Evolutionary conservation across 1,284 basidiomycete genomes (phyloP).

Genomic region (Ceratobasidium sp.): DNA sequence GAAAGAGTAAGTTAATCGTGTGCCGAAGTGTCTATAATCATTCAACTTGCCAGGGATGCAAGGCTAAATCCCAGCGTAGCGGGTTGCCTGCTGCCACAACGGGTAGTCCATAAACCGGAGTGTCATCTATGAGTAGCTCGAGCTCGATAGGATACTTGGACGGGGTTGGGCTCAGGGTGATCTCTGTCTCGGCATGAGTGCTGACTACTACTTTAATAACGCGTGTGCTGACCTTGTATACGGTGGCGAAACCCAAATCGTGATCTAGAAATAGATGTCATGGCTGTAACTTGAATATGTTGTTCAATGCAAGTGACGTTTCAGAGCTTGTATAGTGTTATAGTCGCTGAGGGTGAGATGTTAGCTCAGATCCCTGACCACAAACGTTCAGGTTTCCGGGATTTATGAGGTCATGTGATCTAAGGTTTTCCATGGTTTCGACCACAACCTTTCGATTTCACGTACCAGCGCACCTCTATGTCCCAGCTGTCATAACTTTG

Average conservation of each 20-base stretch:
- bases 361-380: too few relatives aligned
- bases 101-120: background rate
- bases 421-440: too few relatives aligned
- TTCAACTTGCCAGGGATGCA: conserved; percentile 1
- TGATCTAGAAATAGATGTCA: too few relatives aligned
- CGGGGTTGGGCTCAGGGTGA: conserved; percentile 1
- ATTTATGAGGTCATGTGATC: too few relatives aligned
- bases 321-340: too few relatives aligned
- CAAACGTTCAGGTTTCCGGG: too few relatives aligned
- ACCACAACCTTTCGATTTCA: too few relatives aligned
- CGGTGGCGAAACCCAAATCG: background rate
- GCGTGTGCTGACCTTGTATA: background rate
- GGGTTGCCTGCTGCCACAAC: background rate
- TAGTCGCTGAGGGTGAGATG: too few relatives aligned
- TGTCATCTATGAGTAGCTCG: conserved; percentile 7
- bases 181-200: background rate
- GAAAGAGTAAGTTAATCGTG: background rate
- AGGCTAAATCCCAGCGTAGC: conserved; percentile 2
- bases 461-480: too few relatives aligned
- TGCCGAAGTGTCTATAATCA: background rate
- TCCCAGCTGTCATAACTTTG: too few relatives aligned
- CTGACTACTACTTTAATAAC: background rate
- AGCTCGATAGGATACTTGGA: conserved; percentile 1
- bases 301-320: too few relatives aligned
- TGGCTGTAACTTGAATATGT: too few relatives aligned